phyloP scores from a whole-genome alignment of 164 flowering plant genomes.

The Piper betle region DNA sequence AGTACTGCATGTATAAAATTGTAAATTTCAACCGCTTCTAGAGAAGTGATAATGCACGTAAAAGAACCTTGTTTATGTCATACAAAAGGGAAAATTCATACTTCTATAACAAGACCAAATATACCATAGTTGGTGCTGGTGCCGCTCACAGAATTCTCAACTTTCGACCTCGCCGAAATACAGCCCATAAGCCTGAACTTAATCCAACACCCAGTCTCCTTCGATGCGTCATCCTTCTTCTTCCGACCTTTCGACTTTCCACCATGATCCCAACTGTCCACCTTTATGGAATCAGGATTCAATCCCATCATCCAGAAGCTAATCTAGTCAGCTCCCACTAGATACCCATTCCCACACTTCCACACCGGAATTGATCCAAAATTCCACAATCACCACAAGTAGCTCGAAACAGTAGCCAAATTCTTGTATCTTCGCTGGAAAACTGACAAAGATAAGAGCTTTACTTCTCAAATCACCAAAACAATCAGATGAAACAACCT shows the following conservation, averaged over 20 bases:
- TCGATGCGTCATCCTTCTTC: constrained; percentile 16
- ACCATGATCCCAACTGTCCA: constrained; percentile 14
- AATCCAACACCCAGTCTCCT: constrained; percentile 54
- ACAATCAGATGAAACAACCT: background rate
- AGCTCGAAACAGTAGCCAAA: background rate
- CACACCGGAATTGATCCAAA: no score
- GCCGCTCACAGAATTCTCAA: constrained; percentile 57
- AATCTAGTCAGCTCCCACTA: constrained; percentile 1
- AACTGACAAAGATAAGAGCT: background rate
- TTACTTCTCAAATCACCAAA: background rate
- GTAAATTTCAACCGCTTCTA: no score
- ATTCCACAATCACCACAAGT: background rate
- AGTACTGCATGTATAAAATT: no score
- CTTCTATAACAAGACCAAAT: background rate
- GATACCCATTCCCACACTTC: constrained; percentile 8
- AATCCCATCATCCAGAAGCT: constrained; percentile 15
- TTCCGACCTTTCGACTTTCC: constrained; percentile 14
- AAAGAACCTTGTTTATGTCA: no score
- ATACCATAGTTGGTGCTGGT: constrained; percentile 43
- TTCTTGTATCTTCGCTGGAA: background rate
- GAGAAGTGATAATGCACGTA: no score
- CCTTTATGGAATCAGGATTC: constrained; percentile 15
- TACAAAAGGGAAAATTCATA: no score
- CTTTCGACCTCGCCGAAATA: constrained; percentile 79
- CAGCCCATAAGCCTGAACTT: constrained; percentile 49